A percentile compares a stretch with the other conserved stretches of the same genome.
phyloP scores from a whole-genome alignment of 2,329 filamentous ascomycete genomes.

The Cercospora janseana region DNA sequence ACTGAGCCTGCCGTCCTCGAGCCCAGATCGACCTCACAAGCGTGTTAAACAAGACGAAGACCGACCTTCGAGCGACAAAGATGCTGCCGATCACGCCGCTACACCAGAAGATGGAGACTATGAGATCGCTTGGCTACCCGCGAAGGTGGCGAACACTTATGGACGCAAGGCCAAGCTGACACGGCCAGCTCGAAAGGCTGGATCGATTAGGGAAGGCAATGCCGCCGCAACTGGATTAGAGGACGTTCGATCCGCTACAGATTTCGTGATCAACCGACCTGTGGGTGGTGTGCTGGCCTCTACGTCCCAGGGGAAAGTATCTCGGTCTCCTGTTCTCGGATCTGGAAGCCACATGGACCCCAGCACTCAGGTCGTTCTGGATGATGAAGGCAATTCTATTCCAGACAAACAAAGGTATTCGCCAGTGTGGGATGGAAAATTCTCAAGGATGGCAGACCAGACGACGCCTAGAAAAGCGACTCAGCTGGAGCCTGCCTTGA shows the following conservation, averaged over 20 bases:
- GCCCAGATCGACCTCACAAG: conserved; percentile 26
- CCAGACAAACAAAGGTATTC: too few relatives aligned
- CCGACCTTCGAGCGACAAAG: neutral
- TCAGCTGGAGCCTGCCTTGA: neutral
- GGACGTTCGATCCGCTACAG: too few relatives aligned
- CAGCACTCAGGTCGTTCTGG: too few relatives aligned
- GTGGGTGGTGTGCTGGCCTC: too few relatives aligned
- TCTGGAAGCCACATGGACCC: too few relatives aligned
- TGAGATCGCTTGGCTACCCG: conserved; percentile 25
- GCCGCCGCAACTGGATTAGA: too few relatives aligned
- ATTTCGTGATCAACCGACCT: too few relatives aligned
- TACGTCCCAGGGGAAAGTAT: too few relatives aligned
- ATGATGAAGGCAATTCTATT: too few relatives aligned
- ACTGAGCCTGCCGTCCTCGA: conserved; percentile 28
- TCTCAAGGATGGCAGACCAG: too few relatives aligned
- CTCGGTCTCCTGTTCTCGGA: too few relatives aligned
- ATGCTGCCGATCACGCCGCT: neutral
- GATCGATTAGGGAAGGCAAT: neutral
- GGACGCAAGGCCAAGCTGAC: conserved; percentile 21
- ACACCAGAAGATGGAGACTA: conserved; percentile 17
- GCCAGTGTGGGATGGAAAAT: too few relatives aligned
- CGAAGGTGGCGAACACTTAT: conserved; percentile 27
- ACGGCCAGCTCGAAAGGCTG: neutral
- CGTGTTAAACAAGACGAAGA: conserved; percentile 21
- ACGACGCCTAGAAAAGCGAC: neutral